phyloP scores from a whole-genome alignment of 306 rosid genomes.

The Citrullus colocynthis region DNA sequence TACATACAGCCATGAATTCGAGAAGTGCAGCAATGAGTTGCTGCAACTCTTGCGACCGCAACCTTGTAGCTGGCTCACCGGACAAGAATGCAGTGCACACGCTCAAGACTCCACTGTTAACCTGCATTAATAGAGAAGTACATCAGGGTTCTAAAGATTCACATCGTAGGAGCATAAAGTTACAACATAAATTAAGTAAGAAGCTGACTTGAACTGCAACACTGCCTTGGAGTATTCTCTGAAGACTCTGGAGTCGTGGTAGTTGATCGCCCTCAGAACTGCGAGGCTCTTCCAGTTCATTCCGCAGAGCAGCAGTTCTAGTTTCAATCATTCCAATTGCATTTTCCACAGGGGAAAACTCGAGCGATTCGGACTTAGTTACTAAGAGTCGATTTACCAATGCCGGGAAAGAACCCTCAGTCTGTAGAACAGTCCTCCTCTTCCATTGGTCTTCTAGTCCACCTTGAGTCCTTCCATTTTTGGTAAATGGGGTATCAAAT shows the following conservation, averaged over 20 bases:
- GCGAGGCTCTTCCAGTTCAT: conserved; percentile 98
- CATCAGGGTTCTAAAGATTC: neutral
- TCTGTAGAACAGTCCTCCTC: conserved; percentile 88
- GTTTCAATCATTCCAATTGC: conserved; percentile 99
- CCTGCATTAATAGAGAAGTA: conserved; percentile 34
- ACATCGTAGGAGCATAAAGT: neutral
- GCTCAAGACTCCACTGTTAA: conserved; percentile 90
- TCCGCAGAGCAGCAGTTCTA: conserved; percentile 87
- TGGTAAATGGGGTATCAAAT: conserved; percentile 94
- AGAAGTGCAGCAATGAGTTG: conserved; percentile 97
- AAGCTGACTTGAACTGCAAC: conserved; percentile 86
- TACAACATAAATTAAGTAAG: neutral
- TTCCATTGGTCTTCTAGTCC: conserved; percentile 99
- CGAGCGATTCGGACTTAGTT: conserved; percentile 81
- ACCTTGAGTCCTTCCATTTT: conserved; percentile 94
- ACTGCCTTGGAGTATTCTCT: conserved; percentile 99
- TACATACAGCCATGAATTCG: conserved; percentile 98
- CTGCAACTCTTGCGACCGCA: conserved; percentile 93
- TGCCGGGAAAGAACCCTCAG: conserved; percentile 96
- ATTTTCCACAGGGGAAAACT: conserved; percentile 95
- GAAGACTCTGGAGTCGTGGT: conserved; percentile 89
- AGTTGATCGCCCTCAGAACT: conserved; percentile 98
- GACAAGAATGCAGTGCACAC: conserved; percentile 98
- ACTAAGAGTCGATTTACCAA: conserved; percentile 85
- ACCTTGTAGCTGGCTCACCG: conserved; percentile 89